Percentiles rank a stretch among this genome's conserved stretches.
Evolutionary conservation across 345 rosid genomes (phyloP).

Genomic region (Ricinus communis): DNA sequence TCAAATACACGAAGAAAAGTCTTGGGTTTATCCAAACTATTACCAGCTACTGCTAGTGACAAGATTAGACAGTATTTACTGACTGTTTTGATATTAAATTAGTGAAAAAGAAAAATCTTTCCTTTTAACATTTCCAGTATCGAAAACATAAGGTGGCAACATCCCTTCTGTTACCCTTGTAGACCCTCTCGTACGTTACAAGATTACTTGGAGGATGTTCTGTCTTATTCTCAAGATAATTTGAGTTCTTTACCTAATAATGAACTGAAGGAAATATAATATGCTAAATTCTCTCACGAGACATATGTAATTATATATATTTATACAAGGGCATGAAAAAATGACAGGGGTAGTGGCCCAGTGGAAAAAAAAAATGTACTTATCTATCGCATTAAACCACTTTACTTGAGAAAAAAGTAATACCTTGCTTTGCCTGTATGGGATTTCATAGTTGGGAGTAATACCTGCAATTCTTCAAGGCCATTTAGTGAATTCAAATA

Average conservation of each 20-base stretch:
- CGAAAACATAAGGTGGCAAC: no score
- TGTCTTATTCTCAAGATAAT: not conserved
- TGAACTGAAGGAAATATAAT: not conserved
- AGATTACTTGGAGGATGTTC: not conserved
- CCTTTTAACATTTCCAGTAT: no score
- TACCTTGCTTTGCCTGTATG: not conserved
- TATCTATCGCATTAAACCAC: not conserved
- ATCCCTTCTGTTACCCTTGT: no score
- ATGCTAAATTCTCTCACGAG: not conserved
- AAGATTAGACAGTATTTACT: no score
- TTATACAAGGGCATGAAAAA: not conserved
- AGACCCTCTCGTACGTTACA: not conserved
- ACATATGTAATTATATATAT: not conserved
- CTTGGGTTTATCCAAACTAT: no score
- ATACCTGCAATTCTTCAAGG: constrained; percentile 44
- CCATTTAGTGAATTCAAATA: constrained; percentile 85
- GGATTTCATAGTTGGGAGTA: not conserved
- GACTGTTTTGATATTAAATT: no score
- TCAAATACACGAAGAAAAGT: no score
- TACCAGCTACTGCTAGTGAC: no score
- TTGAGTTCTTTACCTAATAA: not conserved
- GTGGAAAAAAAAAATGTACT: no score
- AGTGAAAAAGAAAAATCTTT: no score
- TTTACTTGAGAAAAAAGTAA: not conserved
- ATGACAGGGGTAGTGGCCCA: not conserved